These are phyloP conservation scores for Oenanthe javanica DNA, from an alignment of 140 eudicot species.

Conservation along the genomic window DNA sequence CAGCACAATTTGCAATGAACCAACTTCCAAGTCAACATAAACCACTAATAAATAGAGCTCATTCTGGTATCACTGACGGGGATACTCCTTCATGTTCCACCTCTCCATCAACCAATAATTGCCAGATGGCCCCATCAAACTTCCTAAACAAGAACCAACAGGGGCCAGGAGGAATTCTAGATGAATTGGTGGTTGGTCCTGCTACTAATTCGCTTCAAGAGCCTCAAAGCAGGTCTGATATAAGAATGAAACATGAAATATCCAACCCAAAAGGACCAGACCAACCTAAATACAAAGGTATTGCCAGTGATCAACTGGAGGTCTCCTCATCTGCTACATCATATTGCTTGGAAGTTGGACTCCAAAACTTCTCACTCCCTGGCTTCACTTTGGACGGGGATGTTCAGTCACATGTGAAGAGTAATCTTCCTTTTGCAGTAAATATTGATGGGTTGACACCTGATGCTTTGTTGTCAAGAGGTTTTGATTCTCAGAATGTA, in stretches of 20 bases:
- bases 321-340: conserved; percentile 81
- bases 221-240: conserved; percentile 43
- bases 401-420: conserved; percentile 66
- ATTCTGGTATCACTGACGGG: conserved; percentile 44
- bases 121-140: conserved; percentile 48
- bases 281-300: conserved; percentile 41
- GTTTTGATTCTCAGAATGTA: conserved; percentile 81
- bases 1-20: conserved; percentile 45
- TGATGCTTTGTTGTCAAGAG: conserved; percentile 89
- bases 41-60: conserved; percentile 25
- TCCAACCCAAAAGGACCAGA: conserved; percentile 45
- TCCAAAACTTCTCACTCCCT: conserved; percentile 55
- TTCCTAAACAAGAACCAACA: conserved; percentile 33
- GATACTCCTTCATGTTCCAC: conserved; percentile 89
- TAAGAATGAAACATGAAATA: conserved; percentile 44
- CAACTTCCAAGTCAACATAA: conserved; percentile 55
- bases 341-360: conserved; percentile 62
- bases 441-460: conserved; percentile 55
- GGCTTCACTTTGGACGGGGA: conserved; percentile 66
- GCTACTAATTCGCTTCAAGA: conserved; percentile 34
- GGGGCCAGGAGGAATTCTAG: conserved; percentile 22
- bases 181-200: conserved; percentile 36
- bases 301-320: conserved; percentile 48
- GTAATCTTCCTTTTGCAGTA: conserved; percentile 44
- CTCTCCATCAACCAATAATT: conserved; percentile 70